phyloP scores from a whole-genome alignment of 1,284 basidiomycete genomes.

The Cutaneotrichosporon sp. region DNA sequence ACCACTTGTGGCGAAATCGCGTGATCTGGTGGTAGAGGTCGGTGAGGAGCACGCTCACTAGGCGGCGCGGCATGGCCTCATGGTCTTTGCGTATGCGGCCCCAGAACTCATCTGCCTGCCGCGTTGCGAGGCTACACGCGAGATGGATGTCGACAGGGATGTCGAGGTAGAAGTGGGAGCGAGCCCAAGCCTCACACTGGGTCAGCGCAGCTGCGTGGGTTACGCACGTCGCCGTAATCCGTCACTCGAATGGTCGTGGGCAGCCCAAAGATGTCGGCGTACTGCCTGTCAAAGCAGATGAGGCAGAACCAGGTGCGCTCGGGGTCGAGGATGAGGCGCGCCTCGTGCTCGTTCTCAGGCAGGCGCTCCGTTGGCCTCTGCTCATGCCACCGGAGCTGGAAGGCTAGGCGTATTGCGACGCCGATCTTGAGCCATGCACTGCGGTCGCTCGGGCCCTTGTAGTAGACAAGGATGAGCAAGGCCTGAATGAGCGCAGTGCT shows the following conservation, averaged over 20 bases:
- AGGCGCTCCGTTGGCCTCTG: neutral
- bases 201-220: neutral
- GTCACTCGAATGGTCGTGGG: constrained; percentile 15
- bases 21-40: neutral
- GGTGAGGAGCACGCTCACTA: neutral
- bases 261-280: constrained; percentile 16
- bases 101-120: neutral
- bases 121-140: neutral
- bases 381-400: constrained; percentile 14
- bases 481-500: constrained; percentile 14
- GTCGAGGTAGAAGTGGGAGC: neutral
- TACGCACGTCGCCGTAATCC: constrained; percentile 1
- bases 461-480: constrained; percentile 22
- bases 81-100: neutral
- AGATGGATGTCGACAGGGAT: neutral
- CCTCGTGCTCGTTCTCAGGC: constrained; percentile 10
- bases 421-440: constrained; percentile 30
- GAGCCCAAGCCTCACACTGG: neutral
- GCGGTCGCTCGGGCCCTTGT: constrained; percentile 23
- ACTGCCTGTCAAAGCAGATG: constrained; percentile 3
- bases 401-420: constrained; percentile 21
- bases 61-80: neutral
- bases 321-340: constrained; percentile 5
- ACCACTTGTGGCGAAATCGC: neutral
- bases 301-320: constrained; percentile 19